Base-by-base conservation (phyloP, 1,284 basidiomycete genomes). In the Boletus sp. region DNA sequence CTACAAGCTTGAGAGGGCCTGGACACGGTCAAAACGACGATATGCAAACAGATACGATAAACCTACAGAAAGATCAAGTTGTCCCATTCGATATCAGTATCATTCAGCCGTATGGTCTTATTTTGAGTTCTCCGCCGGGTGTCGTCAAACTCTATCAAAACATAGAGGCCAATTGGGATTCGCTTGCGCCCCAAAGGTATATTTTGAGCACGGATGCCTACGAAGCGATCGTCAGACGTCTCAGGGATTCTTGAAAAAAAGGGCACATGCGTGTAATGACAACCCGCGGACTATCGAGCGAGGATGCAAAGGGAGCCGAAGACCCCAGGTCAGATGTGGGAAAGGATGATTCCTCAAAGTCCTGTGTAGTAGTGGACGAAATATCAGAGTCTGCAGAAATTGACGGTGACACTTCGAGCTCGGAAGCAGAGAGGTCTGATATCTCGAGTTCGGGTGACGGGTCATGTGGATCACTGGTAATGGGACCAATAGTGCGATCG, bases 191-290 rank as follows among this genome's bases (percentile, higher is more conserved):
- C 47, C 31, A 43, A 21, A 6, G 48, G 16, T 21, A 64, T 30
- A 35, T 55, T 51, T 28, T 55, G 38, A 30, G 49, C 62, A 13
- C 48, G 54, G 9, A 67, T 56, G 5, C 44, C 63, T 67, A 35
- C 16, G 8, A 27, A 6, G 21, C 5, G 16, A 21, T 9, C 14
- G 19, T 25, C 23, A 52, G 16, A 19, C 28, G 17, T 25, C 21
- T 23, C 8, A 5, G 5, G 8, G n/a, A 3, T 6, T 44, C 27
- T 25, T 27, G 11, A n/a, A 13, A 31, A n/a, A 30, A 6, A 16
- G 13, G 3, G 13, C 2, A 48, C 46, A 9, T 48, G 6, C 60
- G 31, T 13, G 60, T 61, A 30, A 61, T 53, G 7, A 57, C 37
- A 6, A 37, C 10, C 9, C 13, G 11, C 6, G n/a, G 27, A 19